These are phyloP conservation scores for Calonectria pauciramosa DNA, from an alignment of 2,329 filamentous ascomycete species.

Conservation along the genomic window DNA sequence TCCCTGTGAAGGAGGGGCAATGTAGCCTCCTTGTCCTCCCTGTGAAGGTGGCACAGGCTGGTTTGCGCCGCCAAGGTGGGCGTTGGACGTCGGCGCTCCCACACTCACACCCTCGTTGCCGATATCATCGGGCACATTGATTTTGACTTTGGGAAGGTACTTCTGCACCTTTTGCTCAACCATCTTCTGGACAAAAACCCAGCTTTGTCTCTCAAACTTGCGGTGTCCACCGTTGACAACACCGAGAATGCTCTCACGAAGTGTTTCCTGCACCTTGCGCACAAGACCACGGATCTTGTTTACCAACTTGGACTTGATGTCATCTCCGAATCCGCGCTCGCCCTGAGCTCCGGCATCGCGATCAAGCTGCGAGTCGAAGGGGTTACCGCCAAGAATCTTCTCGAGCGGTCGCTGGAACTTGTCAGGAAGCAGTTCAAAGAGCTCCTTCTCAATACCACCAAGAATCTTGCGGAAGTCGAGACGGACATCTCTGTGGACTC, in stretches of 20 bases:
- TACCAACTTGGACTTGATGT: constrained; percentile 59
- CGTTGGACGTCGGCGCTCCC: constrained; percentile 50
- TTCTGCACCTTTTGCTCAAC: constrained; percentile 61
- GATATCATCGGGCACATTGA: constrained; percentile 61
- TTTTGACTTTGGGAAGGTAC: constrained; percentile 61
- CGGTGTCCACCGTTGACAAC: constrained; percentile 62
- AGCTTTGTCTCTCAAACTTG: constrained; percentile 61
- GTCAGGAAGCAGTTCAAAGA: constrained; percentile 61
- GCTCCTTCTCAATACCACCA: constrained; percentile 59
- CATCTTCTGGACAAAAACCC: constrained; percentile 61
- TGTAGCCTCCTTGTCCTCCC: constrained; percentile 38
- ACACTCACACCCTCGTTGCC: constrained; percentile 62
- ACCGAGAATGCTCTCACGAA: constrained; percentile 59
- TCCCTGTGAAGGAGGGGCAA: constrained; percentile 36
- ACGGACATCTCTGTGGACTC: constrained; percentile 60
- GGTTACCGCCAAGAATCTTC: constrained; percentile 62
- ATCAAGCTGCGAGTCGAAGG: constrained; percentile 60
- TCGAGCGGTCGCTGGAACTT: constrained; percentile 59
- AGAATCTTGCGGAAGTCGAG: constrained; percentile 61
- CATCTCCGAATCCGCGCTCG: constrained; percentile 58
- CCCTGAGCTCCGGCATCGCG: constrained; percentile 46
- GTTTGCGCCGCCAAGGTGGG: constrained; percentile 50
- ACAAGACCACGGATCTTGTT: constrained; percentile 59
- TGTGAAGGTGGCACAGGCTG: constrained; percentile 43
- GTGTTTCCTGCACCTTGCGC: constrained; percentile 60